A percentile compares a stretch with the other conserved stretches of the same genome.
Conservation (phyloP, 179 eudicot genomes). For the Heliamphora pulchella region DNA sequence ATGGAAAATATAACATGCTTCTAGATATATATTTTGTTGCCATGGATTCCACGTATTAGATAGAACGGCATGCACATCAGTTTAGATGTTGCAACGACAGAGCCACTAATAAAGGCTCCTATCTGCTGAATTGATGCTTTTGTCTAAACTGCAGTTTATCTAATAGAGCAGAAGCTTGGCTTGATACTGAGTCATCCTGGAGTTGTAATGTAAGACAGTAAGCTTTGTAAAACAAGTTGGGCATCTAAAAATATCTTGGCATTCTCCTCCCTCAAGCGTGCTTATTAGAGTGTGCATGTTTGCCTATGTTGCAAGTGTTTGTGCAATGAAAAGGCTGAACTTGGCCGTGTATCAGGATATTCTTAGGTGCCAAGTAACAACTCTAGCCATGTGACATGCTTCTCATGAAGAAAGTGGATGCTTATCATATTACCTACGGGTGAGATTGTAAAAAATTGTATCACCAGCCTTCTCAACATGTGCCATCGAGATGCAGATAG, state of each 20-base stretch:
- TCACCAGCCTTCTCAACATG: constrained; percentile 4
- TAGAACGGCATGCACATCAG: background rate
- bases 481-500: background rate
- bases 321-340: no score
- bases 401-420: background rate
- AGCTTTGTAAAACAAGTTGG: background rate
- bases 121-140: background rate
- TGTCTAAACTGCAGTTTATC: background rate
- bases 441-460: background rate
- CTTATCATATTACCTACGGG: background rate
- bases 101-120: background rate
- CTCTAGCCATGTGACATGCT: background rate
- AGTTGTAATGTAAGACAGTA: no score
- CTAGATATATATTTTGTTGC: background rate
- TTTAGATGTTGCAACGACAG: background rate
- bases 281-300: no score
- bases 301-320: no score
- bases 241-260: background rate
- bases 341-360: no score
- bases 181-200: no score
- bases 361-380: background rate
- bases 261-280: no score
- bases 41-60: background rate
- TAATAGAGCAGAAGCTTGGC: background rate
- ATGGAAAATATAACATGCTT: background rate